A percentile compares a stretch with the other conserved stretches of the same genome.
phyloP scores from a whole-genome alignment of 2,329 filamentous ascomycete species.

The Sporothrix schenckii region DNA sequence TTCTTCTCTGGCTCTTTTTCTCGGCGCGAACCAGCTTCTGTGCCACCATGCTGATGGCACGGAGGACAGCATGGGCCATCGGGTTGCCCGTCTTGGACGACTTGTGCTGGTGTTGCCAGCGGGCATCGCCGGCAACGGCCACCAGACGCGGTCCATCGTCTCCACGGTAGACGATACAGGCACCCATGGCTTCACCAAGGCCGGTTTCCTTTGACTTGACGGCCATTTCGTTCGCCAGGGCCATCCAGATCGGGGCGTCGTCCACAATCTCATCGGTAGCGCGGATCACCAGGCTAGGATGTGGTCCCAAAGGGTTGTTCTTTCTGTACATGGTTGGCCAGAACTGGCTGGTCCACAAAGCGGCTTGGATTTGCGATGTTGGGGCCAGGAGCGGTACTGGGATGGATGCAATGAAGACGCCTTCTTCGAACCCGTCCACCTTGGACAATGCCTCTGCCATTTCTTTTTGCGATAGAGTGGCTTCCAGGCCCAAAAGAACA shows the following conservation, averaged over 20 bases:
- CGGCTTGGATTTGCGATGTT: conserved; percentile 74
- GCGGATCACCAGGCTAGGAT: conserved; percentile 72
- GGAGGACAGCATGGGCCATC: conserved; percentile 75
- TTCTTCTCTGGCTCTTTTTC: conserved; percentile 43
- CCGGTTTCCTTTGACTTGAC: conserved; percentile 59
- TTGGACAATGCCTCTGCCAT: conserved; percentile 53
- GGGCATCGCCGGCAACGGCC: conserved; percentile 74
- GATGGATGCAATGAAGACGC: conserved; percentile 62
- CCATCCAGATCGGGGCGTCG: conserved; percentile 68
- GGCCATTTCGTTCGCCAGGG: conserved; percentile 66
- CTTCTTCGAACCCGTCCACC: conserved; percentile 55
- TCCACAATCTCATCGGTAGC: conserved; percentile 69
- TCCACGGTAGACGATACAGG: conserved; percentile 71
- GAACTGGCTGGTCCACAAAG: conserved; percentile 72
- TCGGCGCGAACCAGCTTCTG: conserved; percentile 64
- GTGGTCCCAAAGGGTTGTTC: conserved; percentile 83
- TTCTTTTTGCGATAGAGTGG: conserved; percentile 57
- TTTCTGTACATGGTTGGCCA: conserved; percentile 87
- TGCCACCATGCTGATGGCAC: conserved; percentile 82
- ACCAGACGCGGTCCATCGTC: conserved; percentile 59
- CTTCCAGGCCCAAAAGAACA: conserved; percentile 58
- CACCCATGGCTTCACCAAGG: conserved; percentile 70
- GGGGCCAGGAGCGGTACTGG: conserved; percentile 73
- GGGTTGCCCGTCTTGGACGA: conserved; percentile 64
- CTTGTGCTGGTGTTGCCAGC: conserved; percentile 62